Evolutionary conservation across 257 asterid species (phyloP).

Genomic region (Mentha longifolia): DNA sequence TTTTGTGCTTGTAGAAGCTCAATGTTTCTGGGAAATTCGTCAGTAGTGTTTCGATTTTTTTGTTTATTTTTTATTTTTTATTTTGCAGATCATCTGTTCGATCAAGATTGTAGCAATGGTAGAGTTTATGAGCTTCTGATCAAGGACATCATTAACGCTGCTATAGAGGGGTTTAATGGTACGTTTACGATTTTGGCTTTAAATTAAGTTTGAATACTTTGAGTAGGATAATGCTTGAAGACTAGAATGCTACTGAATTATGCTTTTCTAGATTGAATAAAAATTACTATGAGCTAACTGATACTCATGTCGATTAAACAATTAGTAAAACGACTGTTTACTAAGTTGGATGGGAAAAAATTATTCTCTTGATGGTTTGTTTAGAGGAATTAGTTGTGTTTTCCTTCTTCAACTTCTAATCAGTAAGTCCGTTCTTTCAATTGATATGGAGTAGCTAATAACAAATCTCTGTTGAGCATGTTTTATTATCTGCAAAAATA

Average conservation of each 20-base stretch:
- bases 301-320: not conserved
- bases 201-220: constrained; percentile 6
- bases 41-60: not conserved
- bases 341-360: not conserved
- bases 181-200: constrained; percentile 11
- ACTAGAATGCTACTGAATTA: constrained; percentile 8
- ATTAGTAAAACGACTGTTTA: not conserved
- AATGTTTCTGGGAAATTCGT: not conserved
- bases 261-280: constrained; percentile 16
- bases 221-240: not conserved
- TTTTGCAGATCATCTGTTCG: constrained; percentile 84
- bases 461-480: too few species aligned
- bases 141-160: constrained; percentile 75
- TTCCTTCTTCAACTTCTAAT: constrained; percentile 16
- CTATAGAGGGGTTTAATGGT: constrained; percentile 94
- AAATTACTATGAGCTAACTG: not conserved
- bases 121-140: constrained; percentile 78
- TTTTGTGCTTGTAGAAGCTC: not conserved
- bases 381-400: constrained; percentile 21
- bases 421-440: not conserved
- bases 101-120: constrained; percentile 73
- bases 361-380: constrained; percentile 4
- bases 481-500: not conserved
- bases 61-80: not conserved
- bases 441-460: too few species aligned